Evolutionary conservation across 805 yeast genomes (phyloP), one percentile per base, ranked within the genome.

Genomic region (Isabelozyma rhagii): DNA sequence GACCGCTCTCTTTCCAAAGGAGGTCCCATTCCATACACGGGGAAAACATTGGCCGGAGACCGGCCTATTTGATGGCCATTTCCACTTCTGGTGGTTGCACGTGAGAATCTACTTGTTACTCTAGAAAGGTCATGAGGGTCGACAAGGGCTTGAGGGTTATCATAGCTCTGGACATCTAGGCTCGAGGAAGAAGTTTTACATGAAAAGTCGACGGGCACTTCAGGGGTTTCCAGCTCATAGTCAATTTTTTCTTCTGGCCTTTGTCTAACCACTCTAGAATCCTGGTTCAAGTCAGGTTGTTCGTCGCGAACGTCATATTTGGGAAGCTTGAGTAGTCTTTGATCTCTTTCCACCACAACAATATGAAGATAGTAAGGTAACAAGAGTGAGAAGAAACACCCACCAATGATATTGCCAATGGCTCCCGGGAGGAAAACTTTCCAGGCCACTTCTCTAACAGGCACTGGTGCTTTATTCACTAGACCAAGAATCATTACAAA

Each of bases 401-500:
- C 96, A n/a, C 96, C 96, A 29, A 89, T 74, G 1, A 84, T 79
- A 61, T 89, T 89, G 0, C 96, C 96, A 11, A 89, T 56, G 0
- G 83, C 75, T 0, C 84, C 89, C 0, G 96, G 89, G 8, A 89
- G 67, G 56, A 87, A 69, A 0, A 84, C 67, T 61, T 83, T 87
- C 96, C 94, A 88, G 9, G 85, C 81, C 50, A 82, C 84, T 8
- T 68, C 65, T 0, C 84, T 87, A 38, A 86, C 89, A 0, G 85
- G 71, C 8, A 84, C 69, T 2, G 81, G 77, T 1, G 89, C 87
- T 13, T 84, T 81, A 64, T 85, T 86, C 44, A 87, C 73, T 61
- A 87, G 66, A 0, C 89, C 96, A 54, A 82, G 79, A 8, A 84
- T 81, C 4, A 85, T 62, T 47, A 86, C 55, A 55, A 74, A 84